Percentiles rank a stretch among this genome's conserved stretches.
Evolutionary conservation across 345 rosid species (phyloP).

Genomic region (Trapa bicornis): DNA sequence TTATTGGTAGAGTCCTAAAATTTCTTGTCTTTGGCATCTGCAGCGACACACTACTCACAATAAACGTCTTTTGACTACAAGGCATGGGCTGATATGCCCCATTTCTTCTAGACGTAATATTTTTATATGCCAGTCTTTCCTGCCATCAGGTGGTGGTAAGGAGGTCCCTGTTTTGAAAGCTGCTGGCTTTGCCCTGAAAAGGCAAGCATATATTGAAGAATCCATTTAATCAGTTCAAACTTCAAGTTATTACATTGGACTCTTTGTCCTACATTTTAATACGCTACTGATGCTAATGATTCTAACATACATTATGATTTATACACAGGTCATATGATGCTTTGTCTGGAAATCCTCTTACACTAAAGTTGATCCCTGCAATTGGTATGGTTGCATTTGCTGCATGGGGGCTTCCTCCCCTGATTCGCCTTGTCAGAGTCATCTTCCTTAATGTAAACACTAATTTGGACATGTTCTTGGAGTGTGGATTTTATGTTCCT

Average conservation of each 20-base stretch:
- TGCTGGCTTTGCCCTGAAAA: slow-evolving; percentile 9
- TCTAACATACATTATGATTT: background rate
- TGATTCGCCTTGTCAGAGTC: slow-evolving; percentile 41
- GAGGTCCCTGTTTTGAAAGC: slow-evolving; percentile 6
- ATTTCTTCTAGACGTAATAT: slow-evolving; percentile 9
- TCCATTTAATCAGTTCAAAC: background rate
- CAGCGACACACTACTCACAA: slow-evolving; percentile 5
- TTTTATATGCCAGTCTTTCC: slow-evolving; percentile 11
- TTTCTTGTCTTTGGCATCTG: slow-evolving; percentile 2
- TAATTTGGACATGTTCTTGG: slow-evolving; percentile 4
- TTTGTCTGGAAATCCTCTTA: slow-evolving; percentile 36
- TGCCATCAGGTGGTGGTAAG: slow-evolving; percentile 3
- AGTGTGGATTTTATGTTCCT: slow-evolving; percentile 6
- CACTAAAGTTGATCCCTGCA: slow-evolving; percentile 53
- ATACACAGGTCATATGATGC: slow-evolving; percentile 42
- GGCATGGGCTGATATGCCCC: slow-evolving; percentile 6
- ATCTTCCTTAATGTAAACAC: slow-evolving; percentile 39
- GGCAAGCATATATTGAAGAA: slow-evolving; percentile 3
- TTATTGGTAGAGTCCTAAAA: background rate
- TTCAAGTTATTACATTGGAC: background rate
- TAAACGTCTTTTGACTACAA: slow-evolving; percentile 4
- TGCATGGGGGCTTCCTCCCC: slow-evolving; percentile 72
- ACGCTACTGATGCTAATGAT: background rate
- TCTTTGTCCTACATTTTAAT: background rate
- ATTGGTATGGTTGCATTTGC: slow-evolving; percentile 66